Evolutionary conservation across 116 monocot genomes (phyloP).

Genomic region (Zostera marina): DNA sequence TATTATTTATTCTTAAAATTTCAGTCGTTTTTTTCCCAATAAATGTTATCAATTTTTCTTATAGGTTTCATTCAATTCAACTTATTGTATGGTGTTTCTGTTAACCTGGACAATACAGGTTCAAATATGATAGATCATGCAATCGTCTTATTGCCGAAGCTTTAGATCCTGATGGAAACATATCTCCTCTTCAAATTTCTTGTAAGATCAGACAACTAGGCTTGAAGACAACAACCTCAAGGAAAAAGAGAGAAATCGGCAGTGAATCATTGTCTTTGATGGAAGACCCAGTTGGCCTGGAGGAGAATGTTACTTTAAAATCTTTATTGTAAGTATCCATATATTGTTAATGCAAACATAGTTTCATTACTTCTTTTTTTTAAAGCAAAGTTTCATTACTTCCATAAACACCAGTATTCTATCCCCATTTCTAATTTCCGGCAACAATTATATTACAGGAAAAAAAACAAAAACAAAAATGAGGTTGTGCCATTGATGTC

Average conservation of each 20-base stretch:
- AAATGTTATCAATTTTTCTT: background rate
- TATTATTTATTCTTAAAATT: background rate
- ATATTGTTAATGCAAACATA: no score
- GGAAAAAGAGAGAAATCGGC: constrained; percentile 13
- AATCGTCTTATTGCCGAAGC: constrained; percentile 49
- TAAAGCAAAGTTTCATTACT: background rate
- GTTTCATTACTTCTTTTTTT: background rate
- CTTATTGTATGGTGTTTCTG: background rate
- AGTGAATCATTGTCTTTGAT: constrained; percentile 2
- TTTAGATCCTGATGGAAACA: constrained; percentile 41
- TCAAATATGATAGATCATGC: constrained; percentile 45
- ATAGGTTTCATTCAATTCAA: background rate
- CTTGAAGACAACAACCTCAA: constrained; percentile 21
- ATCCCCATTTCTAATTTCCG: background rate
- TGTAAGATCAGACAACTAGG: constrained; percentile 51
- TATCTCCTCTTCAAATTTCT: constrained; percentile 49
- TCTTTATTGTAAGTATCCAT: constrained; percentile 9
- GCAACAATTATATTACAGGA: background rate
- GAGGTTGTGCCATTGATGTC: background rate
- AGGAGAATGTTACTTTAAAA: background rate
- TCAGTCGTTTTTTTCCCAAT: no score
- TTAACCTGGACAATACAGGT: constrained; percentile 15
- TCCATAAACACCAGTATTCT: background rate
- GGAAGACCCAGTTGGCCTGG: constrained; percentile 8
- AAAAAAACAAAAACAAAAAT: constrained; percentile 7